Evolutionary conservation across 2,329 filamentous ascomycete genomes (phyloP), one percentile per base, ranked within the genome.

Genomic region (Stagonosporopsis rhizophila): DNA sequence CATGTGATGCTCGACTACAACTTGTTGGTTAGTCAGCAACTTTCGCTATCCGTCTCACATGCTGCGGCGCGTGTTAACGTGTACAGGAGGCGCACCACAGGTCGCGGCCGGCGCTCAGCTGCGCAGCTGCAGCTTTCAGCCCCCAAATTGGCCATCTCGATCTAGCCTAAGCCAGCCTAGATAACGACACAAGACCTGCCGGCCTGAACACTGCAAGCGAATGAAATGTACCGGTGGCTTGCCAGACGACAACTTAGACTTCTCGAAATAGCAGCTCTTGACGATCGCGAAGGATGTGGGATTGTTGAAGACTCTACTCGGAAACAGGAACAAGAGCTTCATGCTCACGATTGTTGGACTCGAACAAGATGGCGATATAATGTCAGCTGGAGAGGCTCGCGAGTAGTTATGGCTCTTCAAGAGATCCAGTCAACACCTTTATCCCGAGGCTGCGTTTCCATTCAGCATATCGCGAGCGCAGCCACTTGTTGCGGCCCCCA

Each of bases 111-210:
- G 28, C 38, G 30, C 11, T 8, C n/a, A 38, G n/a, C 35, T 49
- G 34, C 27, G 27, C 11, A 30, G 20, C 32, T 40, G 4, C 32
- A n/a, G 22, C 14, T 49, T 40, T 52, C 47, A 48, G 53, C 53
- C 53, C 53, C 53, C 53, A 56, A 47, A 25, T 34, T 39, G 30
- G 27, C 28, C 19, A 15, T 37, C 3, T 12, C 14, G 42, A 38
- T 42, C 53, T 56, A 56, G 47, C 53, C 35, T 14, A 17, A 41
- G 38, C 9, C 45, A 46, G 53, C 28, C 41, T 51, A 51, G 53
- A 44, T 44, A 47, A 44, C 30, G 32, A 44, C 20, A 34, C 42
- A 30, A 17, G 30, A 17, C 32, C 34, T 44, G 42, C 47, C 42
- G 23, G 46, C 46, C 46, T 56, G 30, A 56, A 11, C 17, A 22